Evolutionary conservation across 176 grass and related monocot species (phyloP), one percentile per base, ranked within the genome.

Genomic region (Coix lacrymajobi): DNA sequence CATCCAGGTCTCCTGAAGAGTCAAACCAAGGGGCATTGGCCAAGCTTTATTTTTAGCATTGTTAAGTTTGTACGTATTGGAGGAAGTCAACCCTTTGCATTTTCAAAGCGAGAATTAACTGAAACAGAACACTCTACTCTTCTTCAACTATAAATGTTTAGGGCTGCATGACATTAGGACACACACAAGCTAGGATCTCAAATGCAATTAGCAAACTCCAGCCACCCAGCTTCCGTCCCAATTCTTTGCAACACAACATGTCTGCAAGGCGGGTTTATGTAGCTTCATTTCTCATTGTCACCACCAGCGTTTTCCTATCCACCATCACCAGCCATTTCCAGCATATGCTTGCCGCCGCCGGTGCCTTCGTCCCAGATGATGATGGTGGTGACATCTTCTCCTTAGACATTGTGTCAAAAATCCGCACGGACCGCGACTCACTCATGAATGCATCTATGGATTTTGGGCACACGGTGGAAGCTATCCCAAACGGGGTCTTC

Each of bases 391-490:
- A 85, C 19, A 48, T 71, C 33, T 31, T 67, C 19, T 4, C 37
- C 12, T 52, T 78, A 2, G 66, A 84, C 13, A 71, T 92, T 15
- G 11, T 70, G 17, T 75, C 81, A 0, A 85, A 79, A 26, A 69
- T 92, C 26, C 66, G 12, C 13, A 74, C 39, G 1, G 89, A 83
- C 8, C 16, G 3, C 6, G 48, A 39, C 40, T 39, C 61, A 1
- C 88, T 6, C 0, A 8, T 19, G 5, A 28, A 7, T 0, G 80
- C 79, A 6, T 83, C 91, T 1, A 60, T 56, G 0, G 91, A 97
- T 57, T 97, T 88, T 19, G 94, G 91, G 66, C 78, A 73, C 25
- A 77, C 92, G 0, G 75, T 85, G 31, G 22, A 40, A 3, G 83
- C 69, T 39, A 62, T 24, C 41, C 89, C 69, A 5, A 46, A 0